Evolutionary conservation across 176 grass and related monocot species (phyloP).

Genomic region (Chrysopogon serrulatus): DNA sequence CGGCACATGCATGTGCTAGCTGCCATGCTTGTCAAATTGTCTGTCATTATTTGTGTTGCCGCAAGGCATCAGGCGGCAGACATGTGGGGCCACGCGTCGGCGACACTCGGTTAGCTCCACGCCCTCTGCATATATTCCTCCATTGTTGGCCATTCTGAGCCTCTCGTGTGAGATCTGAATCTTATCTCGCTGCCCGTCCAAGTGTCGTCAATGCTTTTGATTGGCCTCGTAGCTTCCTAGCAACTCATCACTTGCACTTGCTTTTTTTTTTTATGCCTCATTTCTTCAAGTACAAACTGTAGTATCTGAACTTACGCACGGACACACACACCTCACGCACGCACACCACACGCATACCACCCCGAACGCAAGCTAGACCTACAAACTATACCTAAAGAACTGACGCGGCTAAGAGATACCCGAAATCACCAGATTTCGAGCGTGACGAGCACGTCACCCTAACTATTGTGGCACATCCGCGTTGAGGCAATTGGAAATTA

Average conservation of each 20-base stretch:
- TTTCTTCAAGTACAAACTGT: too few species aligned
- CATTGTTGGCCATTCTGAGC: neutral
- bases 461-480: too few species aligned
- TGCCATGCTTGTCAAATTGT: neutral
- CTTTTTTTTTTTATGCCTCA: too few species aligned
- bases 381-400: too few species aligned
- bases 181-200: constrained; percentile 25
- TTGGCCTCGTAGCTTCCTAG: neutral
- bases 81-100: neutral
- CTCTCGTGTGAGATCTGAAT: constrained; percentile 33
- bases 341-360: too few species aligned
- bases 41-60: neutral
- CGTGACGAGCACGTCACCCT: too few species aligned
- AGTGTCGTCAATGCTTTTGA: neutral
- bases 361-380: too few species aligned
- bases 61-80: neutral
- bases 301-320: too few species aligned
- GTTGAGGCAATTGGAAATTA: too few species aligned
- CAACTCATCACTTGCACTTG: constrained; percentile 14
- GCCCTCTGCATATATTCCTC: neutral
- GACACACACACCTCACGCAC: too few species aligned
- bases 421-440: too few species aligned
- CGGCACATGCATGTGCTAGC: neutral
- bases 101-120: neutral
- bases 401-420: too few species aligned